Evolutionary conservation across 768 basidiomycete species (phyloP), one percentile per base, ranked within the genome.

Genomic region (Leccinum arenicola): DNA sequence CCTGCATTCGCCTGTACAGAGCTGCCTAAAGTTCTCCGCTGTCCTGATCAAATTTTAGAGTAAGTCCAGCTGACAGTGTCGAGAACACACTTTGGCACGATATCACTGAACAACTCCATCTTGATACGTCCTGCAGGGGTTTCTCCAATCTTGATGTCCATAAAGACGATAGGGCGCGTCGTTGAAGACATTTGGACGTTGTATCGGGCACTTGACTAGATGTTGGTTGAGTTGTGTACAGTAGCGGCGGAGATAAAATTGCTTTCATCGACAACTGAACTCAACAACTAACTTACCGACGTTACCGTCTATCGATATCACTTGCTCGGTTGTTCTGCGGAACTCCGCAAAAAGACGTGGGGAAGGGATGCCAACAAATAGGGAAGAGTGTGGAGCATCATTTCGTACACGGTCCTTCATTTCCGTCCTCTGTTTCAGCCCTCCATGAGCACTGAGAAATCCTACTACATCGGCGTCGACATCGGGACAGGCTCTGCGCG

Each of bases 1-100:
- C 91, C 93, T 83, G 75, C 85, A 91, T 76, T 98, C 96, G n/a
- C 97, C 97, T 2, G 95, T 98, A 70, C 96, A 98, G 27, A 98
- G 78, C 68, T 98, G 96, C 61, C 97, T 81, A 69, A 98, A 98
- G 78, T 98, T 99, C 76, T 99, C 96, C 8, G 95, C 94, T 3
- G 96, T 98, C 69, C 95, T 97, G 64, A 45, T 54, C 36, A 51
- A 45, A 36, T 14, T 36, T 50, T 23, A 58, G 55, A 66, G 54
- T 17, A 43, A 21, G 50, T 52, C 19, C 31, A 57, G 56, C 45
- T 31, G 23, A 17, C 6, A 40, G 63, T 21, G 21, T 0, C 1
- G 23, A 43, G 33, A 27, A 58, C 88, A 59, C 52, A 96, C 95
- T 94, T 97, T 54, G 97, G 96, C 2, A 91, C 93, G 56, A 96